A percentile compares a stretch with the other conserved stretches of the same genome.
These are phyloP conservation scores for Solanum hybrid DNA, from an alignment of 305 asterid species.

Conservation along the genomic window DNA sequence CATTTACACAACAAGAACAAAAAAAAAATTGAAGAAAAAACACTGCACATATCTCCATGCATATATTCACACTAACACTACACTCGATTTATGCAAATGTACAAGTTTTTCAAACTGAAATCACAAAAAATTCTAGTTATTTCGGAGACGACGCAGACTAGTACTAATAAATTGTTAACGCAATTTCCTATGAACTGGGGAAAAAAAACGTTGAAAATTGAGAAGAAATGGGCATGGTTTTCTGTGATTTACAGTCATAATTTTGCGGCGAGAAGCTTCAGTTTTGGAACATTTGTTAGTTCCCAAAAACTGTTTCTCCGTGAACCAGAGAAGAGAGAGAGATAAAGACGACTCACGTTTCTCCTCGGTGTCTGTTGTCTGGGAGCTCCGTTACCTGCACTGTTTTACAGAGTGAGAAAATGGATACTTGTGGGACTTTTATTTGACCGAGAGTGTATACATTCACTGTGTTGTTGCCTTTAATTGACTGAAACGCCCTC, in stretches of 20 bases:
- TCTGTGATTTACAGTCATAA: constrained; percentile 13
- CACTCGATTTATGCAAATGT: not conserved
- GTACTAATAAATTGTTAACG: not conserved
- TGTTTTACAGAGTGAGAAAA: not conserved
- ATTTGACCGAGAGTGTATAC: constrained; percentile 1
- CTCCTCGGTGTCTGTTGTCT: constrained; percentile 1
- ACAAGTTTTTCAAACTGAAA: not conserved
- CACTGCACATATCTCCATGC: not conserved
- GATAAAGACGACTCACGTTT: not conserved
- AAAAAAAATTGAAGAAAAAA: not conserved
- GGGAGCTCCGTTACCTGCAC: constrained; percentile 1
- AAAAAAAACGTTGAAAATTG: not conserved
- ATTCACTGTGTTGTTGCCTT: not conserved
- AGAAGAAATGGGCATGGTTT: constrained; percentile 4
- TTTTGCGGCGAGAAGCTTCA: not conserved
- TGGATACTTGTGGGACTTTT: not conserved
- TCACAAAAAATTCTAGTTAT: not conserved
- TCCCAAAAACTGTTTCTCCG: not conserved
- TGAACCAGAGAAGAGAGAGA: not conserved
- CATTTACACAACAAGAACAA: not conserved
- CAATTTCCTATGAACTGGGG: not conserved
- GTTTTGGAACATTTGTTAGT: not conserved
- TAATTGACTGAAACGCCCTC: not conserved
- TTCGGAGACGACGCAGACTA: not conserved
- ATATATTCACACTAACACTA: not conserved